These are phyloP conservation scores for Suillus variegatus DNA, from an alignment of 768 basidiomycete species.

Conservation along the genomic window DNA sequence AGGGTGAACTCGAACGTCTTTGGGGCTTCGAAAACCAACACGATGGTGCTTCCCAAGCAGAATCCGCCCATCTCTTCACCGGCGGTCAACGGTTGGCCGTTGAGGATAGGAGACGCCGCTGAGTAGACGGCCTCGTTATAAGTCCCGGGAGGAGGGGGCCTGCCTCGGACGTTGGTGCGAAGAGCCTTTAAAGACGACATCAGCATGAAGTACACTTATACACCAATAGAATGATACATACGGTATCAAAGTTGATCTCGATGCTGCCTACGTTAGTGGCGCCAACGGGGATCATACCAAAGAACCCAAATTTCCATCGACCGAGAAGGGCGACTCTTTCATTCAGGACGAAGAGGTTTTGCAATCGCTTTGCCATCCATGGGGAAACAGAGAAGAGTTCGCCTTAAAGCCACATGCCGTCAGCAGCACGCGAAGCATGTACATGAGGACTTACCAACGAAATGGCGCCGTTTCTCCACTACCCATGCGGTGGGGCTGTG, in stretches of 20 bases:
- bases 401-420: slow-evolving; percentile 41
- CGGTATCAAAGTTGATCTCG: slow-evolving; percentile 92
- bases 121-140: slow-evolving; percentile 93
- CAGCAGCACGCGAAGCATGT: neutral
- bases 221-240: slow-evolving; percentile 25
- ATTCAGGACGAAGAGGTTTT: slow-evolving; percentile 96
- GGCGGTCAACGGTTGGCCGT: slow-evolving; percentile 82
- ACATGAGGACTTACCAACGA: slow-evolving; percentile 66
- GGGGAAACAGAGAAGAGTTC: slow-evolving; percentile 97
- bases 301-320: slow-evolving; percentile 94
- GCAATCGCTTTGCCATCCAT: slow-evolving; percentile 88
- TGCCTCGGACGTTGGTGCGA: slow-evolving; percentile 83
- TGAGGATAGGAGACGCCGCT: slow-evolving; percentile 76
- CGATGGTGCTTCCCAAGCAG: slow-evolving; percentile 92
- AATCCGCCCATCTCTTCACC: slow-evolving; percentile 99
- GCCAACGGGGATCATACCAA: slow-evolving; percentile 96
- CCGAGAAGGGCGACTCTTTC: slow-evolving; percentile 96
- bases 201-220: neutral
- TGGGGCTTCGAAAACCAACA: slow-evolving; percentile 96
- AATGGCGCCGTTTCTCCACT: slow-evolving; percentile 93
- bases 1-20: slow-evolving; percentile 76
- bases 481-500: slow-evolving; percentile 97
- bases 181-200: slow-evolving; percentile 53
- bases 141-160: slow-evolving; percentile 75
- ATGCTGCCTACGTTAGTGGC: slow-evolving; percentile 98